Percentiles rank a stretch among this genome's conserved stretches.
These are phyloP conservation scores for Russula dissimulans DNA, from an alignment of 768 basidiomycete genomes.

Conservation along the genomic window DNA sequence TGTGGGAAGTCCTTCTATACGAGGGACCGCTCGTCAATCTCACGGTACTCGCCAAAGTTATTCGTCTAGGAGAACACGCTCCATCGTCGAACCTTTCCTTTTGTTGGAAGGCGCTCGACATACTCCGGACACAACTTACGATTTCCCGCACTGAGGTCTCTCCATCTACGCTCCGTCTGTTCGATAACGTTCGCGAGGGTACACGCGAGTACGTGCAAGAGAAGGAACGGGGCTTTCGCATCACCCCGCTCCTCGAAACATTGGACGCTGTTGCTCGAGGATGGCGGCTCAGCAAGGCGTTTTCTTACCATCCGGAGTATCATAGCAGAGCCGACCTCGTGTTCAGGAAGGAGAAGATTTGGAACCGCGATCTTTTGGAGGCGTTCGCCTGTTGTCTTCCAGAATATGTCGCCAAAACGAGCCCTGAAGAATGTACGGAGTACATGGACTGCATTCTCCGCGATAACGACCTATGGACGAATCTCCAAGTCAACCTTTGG, in stretches of 20 bases:
- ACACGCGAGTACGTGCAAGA: neutral
- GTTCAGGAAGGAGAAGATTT: slow-evolving; percentile 4
- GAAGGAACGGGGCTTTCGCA: neutral
- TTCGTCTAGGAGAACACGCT: neutral
- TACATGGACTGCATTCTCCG: neutral
- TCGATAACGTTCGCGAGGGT: neutral
- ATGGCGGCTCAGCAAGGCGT: neutral
- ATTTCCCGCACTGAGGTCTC: neutral
- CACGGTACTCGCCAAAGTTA: neutral
- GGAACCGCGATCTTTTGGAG: neutral
- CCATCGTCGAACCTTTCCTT: neutral
- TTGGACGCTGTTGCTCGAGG: neutral
- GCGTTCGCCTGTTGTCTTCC: slow-evolving; percentile 6
- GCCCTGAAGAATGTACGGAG: neutral
- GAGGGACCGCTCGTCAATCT: slow-evolving; percentile 7
- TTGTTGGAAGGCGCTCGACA: slow-evolving; percentile 6
- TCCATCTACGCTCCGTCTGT: neutral
- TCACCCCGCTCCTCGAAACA: neutral
- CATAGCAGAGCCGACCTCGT: neutral
- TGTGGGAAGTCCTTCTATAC: neutral
- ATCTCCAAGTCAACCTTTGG: neutral
- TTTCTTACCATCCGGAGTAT: neutral
- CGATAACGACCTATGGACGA: slow-evolving; percentile 2
- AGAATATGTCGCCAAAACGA: neutral
- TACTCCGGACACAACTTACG: neutral